A percentile compares a stretch with the other conserved stretches of the same genome.
Conservation (phyloP, 768 basidiomycete genomes). For the Boletus subparvulus region DNA sequence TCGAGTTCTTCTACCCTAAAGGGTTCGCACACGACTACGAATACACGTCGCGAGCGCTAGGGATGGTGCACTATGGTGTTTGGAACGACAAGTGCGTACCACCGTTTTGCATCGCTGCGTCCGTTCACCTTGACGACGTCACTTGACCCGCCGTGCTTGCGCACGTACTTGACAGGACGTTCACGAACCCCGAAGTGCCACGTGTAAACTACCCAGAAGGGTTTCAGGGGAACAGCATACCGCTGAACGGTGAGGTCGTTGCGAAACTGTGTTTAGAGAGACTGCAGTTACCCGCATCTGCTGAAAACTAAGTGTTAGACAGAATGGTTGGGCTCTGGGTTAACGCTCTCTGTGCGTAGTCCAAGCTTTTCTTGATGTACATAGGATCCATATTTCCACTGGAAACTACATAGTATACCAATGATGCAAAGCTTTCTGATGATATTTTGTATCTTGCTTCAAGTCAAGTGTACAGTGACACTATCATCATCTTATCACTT, state of each 20-base stretch:
- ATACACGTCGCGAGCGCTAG: constrained; percentile 75
- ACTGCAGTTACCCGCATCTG: constrained; percentile 29
- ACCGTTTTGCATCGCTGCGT: neutral
- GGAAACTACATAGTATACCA: neutral
- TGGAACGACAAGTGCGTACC: constrained; percentile 67
- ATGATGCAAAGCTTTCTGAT: too few relatives aligned
- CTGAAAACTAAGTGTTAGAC: neutral
- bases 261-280: constrained; percentile 55
- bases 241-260: constrained; percentile 71
- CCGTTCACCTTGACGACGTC: neutral
- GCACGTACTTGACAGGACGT: constrained; percentile 45
- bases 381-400: neutral
- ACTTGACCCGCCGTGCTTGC: neutral
- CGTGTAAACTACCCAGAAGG: constrained; percentile 74
- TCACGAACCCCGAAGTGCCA: constrained; percentile 73
- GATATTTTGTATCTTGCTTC: too few relatives aligned
- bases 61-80: constrained; percentile 82
- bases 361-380: too few relatives aligned
- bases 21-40: constrained; percentile 89
- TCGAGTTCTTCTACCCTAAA: constrained; percentile 85
- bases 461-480: too few relatives aligned
- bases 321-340: neutral
- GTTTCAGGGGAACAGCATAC: constrained; percentile 88
- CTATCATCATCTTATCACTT: too few relatives aligned
- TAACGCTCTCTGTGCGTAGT: neutral